Evolutionary conservation across 805 yeast species (phyloP).

Genomic region (Starmerella tilneyi): DNA sequence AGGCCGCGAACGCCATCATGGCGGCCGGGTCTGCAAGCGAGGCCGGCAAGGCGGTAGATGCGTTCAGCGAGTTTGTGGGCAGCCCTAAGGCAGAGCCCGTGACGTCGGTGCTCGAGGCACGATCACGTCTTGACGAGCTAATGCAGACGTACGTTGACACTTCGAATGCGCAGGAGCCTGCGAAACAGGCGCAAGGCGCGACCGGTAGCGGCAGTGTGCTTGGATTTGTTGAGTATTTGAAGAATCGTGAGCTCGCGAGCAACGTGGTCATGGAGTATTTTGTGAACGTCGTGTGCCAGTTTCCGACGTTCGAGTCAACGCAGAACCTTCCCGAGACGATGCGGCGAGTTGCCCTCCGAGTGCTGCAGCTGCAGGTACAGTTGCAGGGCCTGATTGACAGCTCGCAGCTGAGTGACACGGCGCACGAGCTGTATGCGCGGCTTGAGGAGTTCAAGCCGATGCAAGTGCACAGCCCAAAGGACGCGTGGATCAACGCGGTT

Average conservation of each 20-base stretch:
- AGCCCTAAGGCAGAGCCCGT: background rate
- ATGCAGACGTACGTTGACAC: background rate
- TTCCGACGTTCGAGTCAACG: constrained; percentile 4
- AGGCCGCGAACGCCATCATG: background rate
- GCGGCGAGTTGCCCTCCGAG: background rate
- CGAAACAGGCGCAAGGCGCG: background rate
- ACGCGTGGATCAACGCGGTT: background rate
- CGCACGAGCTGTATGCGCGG: constrained; percentile 5
- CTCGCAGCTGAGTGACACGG: constrained; percentile 2
- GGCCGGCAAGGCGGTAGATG: background rate
- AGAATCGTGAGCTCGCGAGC: background rate
- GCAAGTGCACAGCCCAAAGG: background rate
- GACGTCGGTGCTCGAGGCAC: background rate
- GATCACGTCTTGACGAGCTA: background rate
- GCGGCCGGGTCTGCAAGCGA: background rate
- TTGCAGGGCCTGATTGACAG: background rate
- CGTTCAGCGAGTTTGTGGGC: background rate
- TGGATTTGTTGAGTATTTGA: background rate
- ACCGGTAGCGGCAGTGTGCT: constrained; percentile 4
- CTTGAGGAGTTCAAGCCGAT: background rate
- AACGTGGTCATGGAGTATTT: constrained; percentile 1
- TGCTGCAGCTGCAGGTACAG: constrained; percentile 4
- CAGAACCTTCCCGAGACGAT: constrained; percentile 1
- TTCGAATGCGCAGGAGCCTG: background rate
- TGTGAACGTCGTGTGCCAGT: constrained; percentile 5